Evolutionary conservation across 2,329 filamentous ascomycete species (phyloP).

Genomic region (Meredithiella fracta): DNA sequence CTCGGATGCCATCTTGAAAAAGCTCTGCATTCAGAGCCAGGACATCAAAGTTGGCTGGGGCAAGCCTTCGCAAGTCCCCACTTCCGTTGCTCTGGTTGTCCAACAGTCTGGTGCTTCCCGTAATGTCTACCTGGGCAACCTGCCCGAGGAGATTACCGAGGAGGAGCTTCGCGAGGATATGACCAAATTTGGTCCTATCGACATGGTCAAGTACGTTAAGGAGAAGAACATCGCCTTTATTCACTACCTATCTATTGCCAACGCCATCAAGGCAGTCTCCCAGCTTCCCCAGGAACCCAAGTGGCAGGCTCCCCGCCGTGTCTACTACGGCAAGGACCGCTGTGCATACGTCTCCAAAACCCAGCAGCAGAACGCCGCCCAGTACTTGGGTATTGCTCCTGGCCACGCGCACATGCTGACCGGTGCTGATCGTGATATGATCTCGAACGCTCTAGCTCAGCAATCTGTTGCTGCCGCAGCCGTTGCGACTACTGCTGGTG

Average conservation of each 20-base stretch:
- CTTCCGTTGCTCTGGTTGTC: constrained; percentile 89
- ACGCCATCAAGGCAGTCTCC: constrained; percentile 94
- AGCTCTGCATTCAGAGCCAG: constrained; percentile 93
- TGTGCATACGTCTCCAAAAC: constrained; percentile 99
- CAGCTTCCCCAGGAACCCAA: constrained; percentile 92
- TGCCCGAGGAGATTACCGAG: constrained; percentile 77
- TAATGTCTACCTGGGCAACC: constrained; percentile 90
- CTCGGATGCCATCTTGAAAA: constrained; percentile 98
- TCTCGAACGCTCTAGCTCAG: constrained; percentile 89
- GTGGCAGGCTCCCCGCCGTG: constrained; percentile 87
- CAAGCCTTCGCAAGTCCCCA: constrained; percentile 94
- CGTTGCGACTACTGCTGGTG: constrained; percentile 88
- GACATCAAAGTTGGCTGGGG: constrained; percentile 99
- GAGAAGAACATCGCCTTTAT: constrained; percentile 98
- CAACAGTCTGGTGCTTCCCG: constrained; percentile 94
- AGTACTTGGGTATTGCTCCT: constrained; percentile 92
- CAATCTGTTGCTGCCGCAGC: constrained; percentile 94
- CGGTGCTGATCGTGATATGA: constrained; percentile 86
- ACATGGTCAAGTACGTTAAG: constrained; percentile 92
- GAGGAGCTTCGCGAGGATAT: constrained; percentile 89
- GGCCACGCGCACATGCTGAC: constrained; percentile 95
- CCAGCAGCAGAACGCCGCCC: constrained; percentile 95
- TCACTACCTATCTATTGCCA: constrained; percentile 92
- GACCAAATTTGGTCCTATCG: constrained; percentile 89
- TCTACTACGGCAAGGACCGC: constrained; percentile 97